A percentile compares a stretch with the other conserved stretches of the same genome.
Evolutionary conservation across 78 protist genomes (phyloP).

Genomic region (Protostelium mycophagum): DNA sequence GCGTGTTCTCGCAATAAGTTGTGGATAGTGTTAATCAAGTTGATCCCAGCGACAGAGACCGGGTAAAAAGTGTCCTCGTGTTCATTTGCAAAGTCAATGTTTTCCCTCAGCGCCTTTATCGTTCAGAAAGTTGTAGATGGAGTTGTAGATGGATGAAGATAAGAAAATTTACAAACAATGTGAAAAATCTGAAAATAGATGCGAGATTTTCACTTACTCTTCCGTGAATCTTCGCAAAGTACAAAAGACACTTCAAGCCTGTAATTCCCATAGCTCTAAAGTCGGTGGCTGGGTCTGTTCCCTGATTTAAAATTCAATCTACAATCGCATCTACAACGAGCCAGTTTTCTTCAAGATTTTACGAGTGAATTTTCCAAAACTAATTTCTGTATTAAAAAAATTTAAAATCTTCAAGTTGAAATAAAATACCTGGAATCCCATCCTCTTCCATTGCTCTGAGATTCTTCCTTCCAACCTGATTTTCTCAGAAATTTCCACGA

Average conservation of each 20-base stretch:
- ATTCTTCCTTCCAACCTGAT: neutral
- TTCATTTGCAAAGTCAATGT: neutral
- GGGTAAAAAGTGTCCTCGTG: neutral
- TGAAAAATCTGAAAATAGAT: no score
- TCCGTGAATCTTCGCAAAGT: neutral
- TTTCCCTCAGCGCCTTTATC: no score
- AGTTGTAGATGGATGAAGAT: neutral
- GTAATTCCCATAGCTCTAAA: neutral
- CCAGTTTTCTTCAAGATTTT: no score
- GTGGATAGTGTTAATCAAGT: neutral
- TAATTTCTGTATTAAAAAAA: no score
- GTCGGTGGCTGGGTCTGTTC: neutral
- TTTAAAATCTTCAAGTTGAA: neutral
- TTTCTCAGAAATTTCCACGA: no score
- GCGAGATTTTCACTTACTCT: no score
- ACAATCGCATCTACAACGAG: no score
- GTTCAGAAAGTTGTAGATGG: no score
- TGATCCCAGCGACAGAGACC: neutral
- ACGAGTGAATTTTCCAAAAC: no score
- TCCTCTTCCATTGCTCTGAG: neutral
- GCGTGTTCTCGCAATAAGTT: neutral
- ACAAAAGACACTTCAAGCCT: neutral
- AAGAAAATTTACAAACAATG: neutral
- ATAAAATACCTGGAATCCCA: neutral
- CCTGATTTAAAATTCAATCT: no score